phyloP scores from a whole-genome alignment of 306 rosid genomes.

The Cicer bijugum region DNA sequence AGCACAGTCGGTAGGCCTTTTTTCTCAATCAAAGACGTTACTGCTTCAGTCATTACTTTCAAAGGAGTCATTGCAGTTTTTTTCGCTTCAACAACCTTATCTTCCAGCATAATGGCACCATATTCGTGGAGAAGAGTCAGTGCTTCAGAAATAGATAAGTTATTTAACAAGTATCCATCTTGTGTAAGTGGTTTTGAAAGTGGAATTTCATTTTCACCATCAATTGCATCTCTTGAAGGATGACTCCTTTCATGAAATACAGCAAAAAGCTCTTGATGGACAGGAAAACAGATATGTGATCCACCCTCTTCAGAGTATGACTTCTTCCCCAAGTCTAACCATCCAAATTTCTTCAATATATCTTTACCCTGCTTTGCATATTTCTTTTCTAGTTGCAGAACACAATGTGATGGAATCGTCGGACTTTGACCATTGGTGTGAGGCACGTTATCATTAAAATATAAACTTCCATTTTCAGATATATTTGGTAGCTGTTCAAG shows the following conservation, averaged over 20 bases:
- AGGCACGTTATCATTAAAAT: constrained; percentile 43
- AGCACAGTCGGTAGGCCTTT: constrained; percentile 62
- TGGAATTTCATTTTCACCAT: constrained; percentile 49
- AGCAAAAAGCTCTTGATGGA: constrained; percentile 53
- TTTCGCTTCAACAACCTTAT: constrained; percentile 65
- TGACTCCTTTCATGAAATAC: constrained; percentile 51
- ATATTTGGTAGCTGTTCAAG: constrained; percentile 42
- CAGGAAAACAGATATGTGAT: constrained; percentile 74
- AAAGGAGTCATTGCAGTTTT: constrained; percentile 70
- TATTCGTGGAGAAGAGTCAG: constrained; percentile 63
- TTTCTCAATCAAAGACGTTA: constrained; percentile 63
- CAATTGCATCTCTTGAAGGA: constrained; percentile 46
- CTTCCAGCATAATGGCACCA: constrained; percentile 59
- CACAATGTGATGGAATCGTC: constrained; percentile 51
- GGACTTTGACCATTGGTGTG: constrained; percentile 44
- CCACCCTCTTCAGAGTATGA: constrained; percentile 68
- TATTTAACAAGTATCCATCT: constrained; percentile 47
- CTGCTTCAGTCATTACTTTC: constrained; percentile 70
- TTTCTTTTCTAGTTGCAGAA: constrained; percentile 71
- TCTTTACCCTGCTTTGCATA: constrained; percentile 86
- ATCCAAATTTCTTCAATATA: constrained; percentile 81
- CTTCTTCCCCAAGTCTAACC: constrained; percentile 86
- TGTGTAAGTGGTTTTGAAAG: constrained; percentile 43
- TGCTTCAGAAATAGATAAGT: constrained; percentile 56
- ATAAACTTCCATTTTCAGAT: constrained; percentile 48